Evolutionary conservation across 306 rosid genomes (phyloP), one percentile per base, ranked within the genome.

Genomic region (Inga leiocalycina): DNA sequence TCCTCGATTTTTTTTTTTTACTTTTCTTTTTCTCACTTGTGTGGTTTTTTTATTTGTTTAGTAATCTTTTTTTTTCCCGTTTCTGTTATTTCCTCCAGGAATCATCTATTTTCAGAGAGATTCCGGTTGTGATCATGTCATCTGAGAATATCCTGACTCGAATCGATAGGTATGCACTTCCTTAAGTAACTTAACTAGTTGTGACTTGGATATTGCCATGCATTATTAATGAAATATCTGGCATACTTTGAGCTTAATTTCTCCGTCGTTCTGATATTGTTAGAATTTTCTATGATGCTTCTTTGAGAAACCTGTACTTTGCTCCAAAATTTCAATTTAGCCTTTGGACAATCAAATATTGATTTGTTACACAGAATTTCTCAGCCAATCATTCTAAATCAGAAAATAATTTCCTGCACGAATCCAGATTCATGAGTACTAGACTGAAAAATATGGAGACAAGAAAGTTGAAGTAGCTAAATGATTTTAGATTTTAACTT

Each of bases 121-220:
- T 96, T 67, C 99, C 99, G 2, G 99, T 96, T 70, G 99, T 96
- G 87, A 76, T 96, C 80, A 96, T 94, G 98, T 96, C 99, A 0
- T 96, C 99, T 0, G 99, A 96, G 88, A 96, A 96, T 82, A 83
- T 96, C 76, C 37, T 96, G 72, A 86, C 98, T 81, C 94, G 97
- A 52, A 96, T 96, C 30, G 98, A 96, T 87, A 89, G 97, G 99
- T 96, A 86, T 19, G 68, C 69, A 84, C 84, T 84, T 82, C 20
- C 7, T 75, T 68, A 22, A 8, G 22, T 54, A 7, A 57, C 76
- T 44, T 44, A 4, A 10, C 32, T 41, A 10, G 74, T 41, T 34
- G 41, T 65, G 71, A 16, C n/a, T 32, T 65, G 71, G 69, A 64
- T 8, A 4, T 30, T 64, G 39, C 39, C 12, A 30, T 10, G 1